These are phyloP conservation scores for Trypanosoma grayi DNA, from an alignment of 208 protist genomes.

Conservation along the genomic window DNA sequence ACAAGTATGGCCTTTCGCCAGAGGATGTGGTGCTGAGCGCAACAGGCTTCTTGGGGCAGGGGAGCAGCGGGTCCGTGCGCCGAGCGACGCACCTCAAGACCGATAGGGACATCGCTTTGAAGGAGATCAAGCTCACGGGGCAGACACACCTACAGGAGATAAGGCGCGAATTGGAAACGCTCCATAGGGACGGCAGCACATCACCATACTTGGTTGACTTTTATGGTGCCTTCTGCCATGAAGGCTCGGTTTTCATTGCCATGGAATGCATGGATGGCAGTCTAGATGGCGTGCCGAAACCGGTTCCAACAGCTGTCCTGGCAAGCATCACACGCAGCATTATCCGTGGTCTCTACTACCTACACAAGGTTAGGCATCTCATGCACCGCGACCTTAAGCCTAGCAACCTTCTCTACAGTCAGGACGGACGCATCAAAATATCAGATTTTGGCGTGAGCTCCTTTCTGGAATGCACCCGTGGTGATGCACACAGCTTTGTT, in stretches of 20 bases:
- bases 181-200: slow-evolving; percentile 46
- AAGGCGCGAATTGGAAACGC: slow-evolving; percentile 76
- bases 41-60: slow-evolving; percentile 67
- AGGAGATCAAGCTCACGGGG: slow-evolving; percentile 87
- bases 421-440: slow-evolving; percentile 81
- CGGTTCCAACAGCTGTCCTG: slow-evolving; percentile 53
- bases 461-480: slow-evolving; percentile 82
- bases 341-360: slow-evolving; percentile 80
- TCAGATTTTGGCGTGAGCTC: slow-evolving; percentile 95
- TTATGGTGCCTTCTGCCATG: slow-evolving; percentile 85
- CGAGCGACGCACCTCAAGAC: slow-evolving; percentile 59
- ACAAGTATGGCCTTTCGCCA: slow-evolving; percentile 69
- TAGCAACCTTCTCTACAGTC: slow-evolving; percentile 96
- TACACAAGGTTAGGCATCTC: slow-evolving; percentile 84
- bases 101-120: slow-evolving; percentile 62
- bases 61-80: slow-evolving; percentile 83
- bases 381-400: slow-evolving; percentile 98
- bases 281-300: slow-evolving; percentile 59
- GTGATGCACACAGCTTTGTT: slow-evolving; percentile 85
- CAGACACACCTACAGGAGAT: slow-evolving; percentile 76
- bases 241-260: slow-evolving; percentile 89
- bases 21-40: slow-evolving; percentile 63
- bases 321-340: slow-evolving; percentile 74
- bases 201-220: slow-evolving; percentile 75
- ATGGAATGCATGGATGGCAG: slow-evolving; percentile 92